Base-by-base conservation (phyloP, 2,329 filamentous ascomycete species). In the Fusarium sororula region DNA sequence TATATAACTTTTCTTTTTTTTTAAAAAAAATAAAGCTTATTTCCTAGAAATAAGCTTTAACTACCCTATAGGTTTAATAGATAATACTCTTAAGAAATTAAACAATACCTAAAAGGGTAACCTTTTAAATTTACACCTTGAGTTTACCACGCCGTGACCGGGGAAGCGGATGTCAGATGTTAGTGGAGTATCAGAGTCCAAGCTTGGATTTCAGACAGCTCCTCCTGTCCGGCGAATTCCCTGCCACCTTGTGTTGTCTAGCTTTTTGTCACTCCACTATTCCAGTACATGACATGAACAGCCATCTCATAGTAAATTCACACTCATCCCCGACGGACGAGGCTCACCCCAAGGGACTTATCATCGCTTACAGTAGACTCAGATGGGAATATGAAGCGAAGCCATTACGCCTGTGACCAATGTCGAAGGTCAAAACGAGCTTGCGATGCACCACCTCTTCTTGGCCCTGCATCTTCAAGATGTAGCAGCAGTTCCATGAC, bases 341-440 rank as follows among this genome's bases (percentile, higher is more conserved):
- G 24, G 30, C 41, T 58, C 41, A 26, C 8, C 1, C 6, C 24
- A 20, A 58, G 12, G 41, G 17, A 50, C 32, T 6, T 12, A 4
- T 9, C 8, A 20, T 20, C 12, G 17, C 24, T 45, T 5, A 22
- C 44, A 24, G 24, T n/a, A 10, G 30, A 42, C 20, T 35, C 41
- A 32, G 26, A 28, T 48, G 45, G 24, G 14, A 76, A 26, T 30
- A 77, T 77, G 76, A 75, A 70, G 58, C 74, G 76, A 35, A 77
- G 76, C 24, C 75, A 76, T 44, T 63, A 78, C 45, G 75, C 76
- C 35, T 77, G 76, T 53, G 76, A 77, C 53, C 75, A 78, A 42
- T 77, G 76, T 37, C 65, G 75, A 12, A 74, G 58, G 53, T 77
- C 76, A 13, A 77, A 77, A 65, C 69, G 76, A 48, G 76, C 72